A percentile compares a stretch with the other conserved stretches of the same genome.
Conservation (phyloP, 345 rosid species). For the Cochlearia excelsa region DNA sequence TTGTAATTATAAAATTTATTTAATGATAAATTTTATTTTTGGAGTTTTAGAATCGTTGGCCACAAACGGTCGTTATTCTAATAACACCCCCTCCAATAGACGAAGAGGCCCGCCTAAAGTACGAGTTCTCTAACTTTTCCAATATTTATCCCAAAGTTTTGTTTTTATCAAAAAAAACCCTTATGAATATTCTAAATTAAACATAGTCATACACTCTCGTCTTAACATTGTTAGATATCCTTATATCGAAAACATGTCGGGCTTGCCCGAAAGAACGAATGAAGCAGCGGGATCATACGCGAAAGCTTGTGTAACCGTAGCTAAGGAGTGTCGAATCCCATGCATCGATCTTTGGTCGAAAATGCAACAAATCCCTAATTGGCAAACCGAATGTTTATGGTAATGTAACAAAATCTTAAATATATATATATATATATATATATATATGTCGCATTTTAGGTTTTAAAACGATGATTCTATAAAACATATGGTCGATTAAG, state of each 20-base stretch:
- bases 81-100: constrained; percentile 91
- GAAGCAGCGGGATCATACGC: constrained; percentile 80
- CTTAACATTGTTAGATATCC: constrained; percentile 49
- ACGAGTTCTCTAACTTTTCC: constrained; percentile 15
- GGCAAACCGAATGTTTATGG: constrained; percentile 57
- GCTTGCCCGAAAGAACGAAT: constrained; percentile 81
- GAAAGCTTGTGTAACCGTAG: constrained; percentile 54
- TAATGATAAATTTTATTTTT: not conserved
- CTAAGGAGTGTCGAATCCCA: constrained; percentile 51
- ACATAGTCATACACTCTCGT: not conserved
- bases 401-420: constrained; percentile 7
- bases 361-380: constrained; percentile 65
- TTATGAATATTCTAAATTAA: not conserved
- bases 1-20: not conserved
- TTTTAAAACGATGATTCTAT: not conserved
- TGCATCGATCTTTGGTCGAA: constrained; percentile 71
- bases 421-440: not conserved
- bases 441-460: not conserved
- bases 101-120: constrained; percentile 82
- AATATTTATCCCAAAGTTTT: not conserved
- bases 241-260: constrained; percentile 55
- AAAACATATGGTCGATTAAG: not conserved
- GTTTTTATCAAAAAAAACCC: not conserved
- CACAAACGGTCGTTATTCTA: constrained; percentile 51
- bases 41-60: constrained; percentile 58